These are phyloP conservation scores for Neurospora intermedia DNA, from an alignment of 495 filamentous ascomycete species.

Conservation along the genomic window DNA sequence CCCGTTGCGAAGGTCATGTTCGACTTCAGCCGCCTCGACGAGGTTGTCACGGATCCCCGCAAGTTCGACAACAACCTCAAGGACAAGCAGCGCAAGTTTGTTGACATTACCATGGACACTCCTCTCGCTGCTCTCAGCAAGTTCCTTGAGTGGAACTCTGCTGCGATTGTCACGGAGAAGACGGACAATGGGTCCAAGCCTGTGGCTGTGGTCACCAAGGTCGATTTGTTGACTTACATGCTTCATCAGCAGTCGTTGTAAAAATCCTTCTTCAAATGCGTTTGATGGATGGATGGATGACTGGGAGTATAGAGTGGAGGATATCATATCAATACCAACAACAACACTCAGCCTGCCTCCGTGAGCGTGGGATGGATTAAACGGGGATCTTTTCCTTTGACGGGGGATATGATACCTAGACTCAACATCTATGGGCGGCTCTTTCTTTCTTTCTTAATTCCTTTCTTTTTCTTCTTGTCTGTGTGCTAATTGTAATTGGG, in stretches of 20 bases:
- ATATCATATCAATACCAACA: background rate
- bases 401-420: conserved; percentile 6
- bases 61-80: conserved; percentile 41
- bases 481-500: background rate
- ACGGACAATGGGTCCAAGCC: conserved; percentile 50
- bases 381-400: background rate
- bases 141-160: conserved; percentile 97
- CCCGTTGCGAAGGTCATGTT: conserved; percentile 92
- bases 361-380: background rate
- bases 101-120: conserved; percentile 89
- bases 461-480: background rate
- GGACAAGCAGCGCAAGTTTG: conserved; percentile 56
- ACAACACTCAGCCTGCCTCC: background rate
- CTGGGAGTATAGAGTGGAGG: background rate
- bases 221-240: conserved; percentile 89
- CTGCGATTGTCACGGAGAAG: conserved; percentile 80
- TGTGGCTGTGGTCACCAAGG: conserved; percentile 88
- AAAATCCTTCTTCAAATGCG: background rate
- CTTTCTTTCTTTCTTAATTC: background rate
- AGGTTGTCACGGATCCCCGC: conserved; percentile 76
- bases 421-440: conserved; percentile 14
- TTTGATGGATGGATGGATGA: background rate
- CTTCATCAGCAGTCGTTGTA: conserved; percentile 49
- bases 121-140: conserved; percentile 69
- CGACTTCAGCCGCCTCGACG: conserved; percentile 72